Percentiles rank a stretch among this genome's conserved stretches.
Evolutionary conservation across 2,329 filamentous ascomycete species (phyloP).

Genomic region (Pseudogymnoascus sp.): DNA sequence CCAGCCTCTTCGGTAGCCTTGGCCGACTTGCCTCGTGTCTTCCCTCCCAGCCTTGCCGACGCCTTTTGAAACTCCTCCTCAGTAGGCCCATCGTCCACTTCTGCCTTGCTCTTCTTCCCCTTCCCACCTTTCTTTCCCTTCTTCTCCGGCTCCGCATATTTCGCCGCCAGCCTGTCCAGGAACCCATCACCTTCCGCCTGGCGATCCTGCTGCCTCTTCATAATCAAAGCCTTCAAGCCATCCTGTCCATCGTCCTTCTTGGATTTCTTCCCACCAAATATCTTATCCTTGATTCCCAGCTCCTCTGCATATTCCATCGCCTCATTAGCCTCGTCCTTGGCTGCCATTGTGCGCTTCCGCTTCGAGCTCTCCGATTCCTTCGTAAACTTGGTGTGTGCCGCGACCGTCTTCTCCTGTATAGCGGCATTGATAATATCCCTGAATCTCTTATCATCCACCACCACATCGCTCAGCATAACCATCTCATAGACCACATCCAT

Average conservation of each 20-base stretch:
- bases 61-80: constrained; percentile 54
- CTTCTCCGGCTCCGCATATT: constrained; percentile 47
- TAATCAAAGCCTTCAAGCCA: constrained; percentile 65
- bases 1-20: not conserved
- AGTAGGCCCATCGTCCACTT: constrained; percentile 47
- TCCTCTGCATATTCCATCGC: constrained; percentile 69
- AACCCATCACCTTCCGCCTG: constrained; percentile 41
- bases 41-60: constrained; percentile 37
- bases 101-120: constrained; percentile 54
- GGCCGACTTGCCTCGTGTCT: not conserved
- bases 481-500: constrained; percentile 70
- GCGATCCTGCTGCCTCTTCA: constrained; percentile 58
- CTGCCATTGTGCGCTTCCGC: constrained; percentile 49
- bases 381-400: constrained; percentile 59
- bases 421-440: constrained; percentile 71
- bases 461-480: constrained; percentile 78
- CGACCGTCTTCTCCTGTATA: constrained; percentile 60
- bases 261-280: constrained; percentile 45
- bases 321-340: constrained; percentile 59
- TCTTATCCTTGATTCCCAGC: constrained; percentile 62
- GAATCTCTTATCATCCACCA: constrained; percentile 81
- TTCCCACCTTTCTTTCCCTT: constrained; percentile 37
- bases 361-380: constrained; percentile 62
- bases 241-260: constrained; percentile 37
- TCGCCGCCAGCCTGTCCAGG: constrained; percentile 66